Percentiles rank a stretch among this genome's conserved stretches.
These are phyloP conservation scores for Trametes villosa DNA, from an alignment of 768 basidiomycete genomes.

Conservation along the genomic window DNA sequence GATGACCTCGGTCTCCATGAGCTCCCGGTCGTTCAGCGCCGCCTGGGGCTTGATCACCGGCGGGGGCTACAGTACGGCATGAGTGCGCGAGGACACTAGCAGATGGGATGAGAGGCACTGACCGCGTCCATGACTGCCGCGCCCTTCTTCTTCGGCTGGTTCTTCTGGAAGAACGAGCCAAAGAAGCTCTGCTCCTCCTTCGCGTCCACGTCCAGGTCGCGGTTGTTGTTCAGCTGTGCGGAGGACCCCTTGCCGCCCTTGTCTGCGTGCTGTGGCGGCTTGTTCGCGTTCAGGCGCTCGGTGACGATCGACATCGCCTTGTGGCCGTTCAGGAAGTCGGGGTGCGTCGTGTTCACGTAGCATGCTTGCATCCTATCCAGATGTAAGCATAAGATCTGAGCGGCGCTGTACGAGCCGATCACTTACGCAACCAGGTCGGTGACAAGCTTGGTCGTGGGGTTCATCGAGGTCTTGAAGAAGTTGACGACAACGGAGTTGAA, in stretches of 20 bases:
- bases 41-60: slow-evolving; percentile 86
- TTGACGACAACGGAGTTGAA: slow-evolving; percentile 96
- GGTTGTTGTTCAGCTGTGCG: slow-evolving; percentile 80
- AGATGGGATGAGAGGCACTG: slow-evolving; percentile 62
- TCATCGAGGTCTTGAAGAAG: slow-evolving; percentile 95
- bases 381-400: not conserved
- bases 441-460: slow-evolving; percentile 93
- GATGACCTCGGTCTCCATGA: slow-evolving; percentile 99
- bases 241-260: not conserved
- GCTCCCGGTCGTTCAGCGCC: slow-evolving; percentile 91
- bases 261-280: slow-evolving; percentile 63
- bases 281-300: slow-evolving; percentile 81
- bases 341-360: slow-evolving; percentile 99
- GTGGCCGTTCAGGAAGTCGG: slow-evolving; percentile 97
- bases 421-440: slow-evolving; percentile 83
- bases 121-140: slow-evolving; percentile 33
- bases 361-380: slow-evolving; percentile 89
- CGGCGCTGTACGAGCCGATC: not conserved
- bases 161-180: slow-evolving; percentile 90
- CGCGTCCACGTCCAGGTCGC: slow-evolving; percentile 86
- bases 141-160: slow-evolving; percentile 52
- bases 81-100: slow-evolving; percentile 51
- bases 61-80: slow-evolving; percentile 60
- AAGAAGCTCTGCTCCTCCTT: slow-evolving; percentile 75
- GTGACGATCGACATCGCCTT: slow-evolving; percentile 92